Evolutionary conservation across 164 flowering plant genomes (phyloP).

Genomic region (Vitis cinerea): DNA sequence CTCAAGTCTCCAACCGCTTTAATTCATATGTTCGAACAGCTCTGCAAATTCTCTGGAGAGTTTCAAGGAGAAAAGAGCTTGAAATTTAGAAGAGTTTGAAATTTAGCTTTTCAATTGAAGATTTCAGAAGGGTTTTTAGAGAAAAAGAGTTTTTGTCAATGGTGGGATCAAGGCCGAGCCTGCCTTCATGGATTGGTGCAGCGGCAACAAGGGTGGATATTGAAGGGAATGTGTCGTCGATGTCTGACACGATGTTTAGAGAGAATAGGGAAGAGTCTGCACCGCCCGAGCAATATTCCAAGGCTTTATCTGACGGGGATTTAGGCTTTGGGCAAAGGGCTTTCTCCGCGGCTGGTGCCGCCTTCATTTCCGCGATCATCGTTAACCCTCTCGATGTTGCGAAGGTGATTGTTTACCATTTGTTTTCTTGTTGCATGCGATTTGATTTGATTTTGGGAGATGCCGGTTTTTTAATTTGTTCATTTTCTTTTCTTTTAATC

Average conservation of each 20-base stretch:
- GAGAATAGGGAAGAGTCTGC: constrained; percentile 3
- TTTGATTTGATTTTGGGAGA: too few species aligned
- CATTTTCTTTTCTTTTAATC: neutral
- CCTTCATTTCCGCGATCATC: constrained; percentile 80
- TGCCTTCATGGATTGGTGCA: constrained; percentile 38
- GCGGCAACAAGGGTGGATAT: constrained; percentile 34
- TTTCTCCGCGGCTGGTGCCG: constrained; percentile 91
- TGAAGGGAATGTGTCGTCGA: constrained; percentile 20
- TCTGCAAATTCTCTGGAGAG: neutral
- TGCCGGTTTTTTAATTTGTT: too few species aligned
- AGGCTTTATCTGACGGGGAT: constrained; percentile 29
- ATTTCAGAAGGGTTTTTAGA: neutral
- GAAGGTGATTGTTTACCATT: constrained; percentile 44
- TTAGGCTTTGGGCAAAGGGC: constrained; percentile 72
- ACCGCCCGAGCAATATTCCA: neutral
- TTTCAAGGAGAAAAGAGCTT: neutral
- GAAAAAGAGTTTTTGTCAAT: constrained; percentile 12
- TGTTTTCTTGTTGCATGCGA: too few species aligned
- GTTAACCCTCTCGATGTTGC: constrained; percentile 97
- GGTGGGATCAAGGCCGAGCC: constrained; percentile 30
- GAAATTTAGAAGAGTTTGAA: too few species aligned
- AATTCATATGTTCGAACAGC: neutral
- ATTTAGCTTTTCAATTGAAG: neutral
- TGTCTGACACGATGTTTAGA: neutral
- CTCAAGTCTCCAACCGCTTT: neutral